These are phyloP conservation scores for Pleurotus sapidus DNA, from an alignment of 768 basidiomycete species.

Conservation along the genomic window DNA sequence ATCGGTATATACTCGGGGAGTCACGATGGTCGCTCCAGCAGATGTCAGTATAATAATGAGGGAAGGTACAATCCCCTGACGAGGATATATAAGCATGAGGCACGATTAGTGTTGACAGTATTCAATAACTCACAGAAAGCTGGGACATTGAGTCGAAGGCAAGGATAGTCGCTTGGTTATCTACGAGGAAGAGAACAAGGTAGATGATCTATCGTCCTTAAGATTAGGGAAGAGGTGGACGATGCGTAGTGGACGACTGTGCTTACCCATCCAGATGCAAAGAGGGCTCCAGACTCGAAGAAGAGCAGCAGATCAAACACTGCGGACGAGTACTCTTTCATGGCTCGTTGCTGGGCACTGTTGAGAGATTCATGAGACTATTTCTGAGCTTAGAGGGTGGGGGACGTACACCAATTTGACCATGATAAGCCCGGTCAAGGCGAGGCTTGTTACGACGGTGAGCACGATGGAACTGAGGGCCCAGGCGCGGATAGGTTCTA, in stretches of 20 bases:
- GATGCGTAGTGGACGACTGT: not conserved
- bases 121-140: not conserved
- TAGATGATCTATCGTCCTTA: not conserved
- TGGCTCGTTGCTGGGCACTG: constrained; percentile 1
- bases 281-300: constrained; percentile 1
- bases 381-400: not conserved
- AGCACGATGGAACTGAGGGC: not conserved
- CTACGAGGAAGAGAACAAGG: constrained; percentile 1
- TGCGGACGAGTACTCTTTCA: not conserved
- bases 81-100: not conserved
- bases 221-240: not conserved
- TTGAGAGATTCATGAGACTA: not conserved
- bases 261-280: not conserved
- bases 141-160: not conserved
- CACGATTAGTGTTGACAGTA: not conserved
- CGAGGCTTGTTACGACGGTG: not conserved
- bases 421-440: not conserved
- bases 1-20: constrained; percentile 1
- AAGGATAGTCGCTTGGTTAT: not conserved
- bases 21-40: constrained; percentile 2
- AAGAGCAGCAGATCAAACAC: not conserved
- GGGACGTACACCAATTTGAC: not conserved
- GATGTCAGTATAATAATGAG: not conserved
- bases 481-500: not conserved
- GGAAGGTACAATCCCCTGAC: constrained; percentile 2